A percentile compares a stretch with the other conserved stretches of the same genome.
Evolutionary conservation across 2,329 filamentous ascomycete species (phyloP).

Genomic region (Colletotrichum coccodes): DNA sequence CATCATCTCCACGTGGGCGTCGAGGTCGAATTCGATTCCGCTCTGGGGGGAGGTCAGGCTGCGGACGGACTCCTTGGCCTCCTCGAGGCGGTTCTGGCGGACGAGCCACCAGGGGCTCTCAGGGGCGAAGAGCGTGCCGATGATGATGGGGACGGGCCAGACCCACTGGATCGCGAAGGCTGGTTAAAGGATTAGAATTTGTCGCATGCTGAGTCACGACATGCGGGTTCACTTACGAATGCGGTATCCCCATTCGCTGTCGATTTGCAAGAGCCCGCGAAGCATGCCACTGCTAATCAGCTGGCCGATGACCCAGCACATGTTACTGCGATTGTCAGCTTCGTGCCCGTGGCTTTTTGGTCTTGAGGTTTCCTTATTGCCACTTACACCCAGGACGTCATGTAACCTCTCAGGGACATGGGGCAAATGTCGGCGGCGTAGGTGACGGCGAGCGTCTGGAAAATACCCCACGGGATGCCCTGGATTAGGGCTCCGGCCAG

Average conservation of each 20-base stretch:
- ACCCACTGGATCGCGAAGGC: conserved; percentile 45
- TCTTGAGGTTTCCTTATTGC: background rate
- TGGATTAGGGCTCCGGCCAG: conserved; percentile 50
- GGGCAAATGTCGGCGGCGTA: conserved; percentile 51
- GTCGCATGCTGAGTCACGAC: too few species aligned
- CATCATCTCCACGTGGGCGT: conserved; percentile 37
- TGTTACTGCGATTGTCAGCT: conserved; percentile 38
- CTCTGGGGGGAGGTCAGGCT: conserved; percentile 33
- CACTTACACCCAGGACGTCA: conserved; percentile 42
- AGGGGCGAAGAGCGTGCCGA: conserved; percentile 34
- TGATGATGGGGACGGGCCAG: conserved; percentile 34
- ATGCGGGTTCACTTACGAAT: conserved; percentile 36
- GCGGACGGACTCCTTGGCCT: conserved; percentile 32
- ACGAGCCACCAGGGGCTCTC: conserved; percentile 41
- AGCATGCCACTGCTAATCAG: conserved; percentile 48
- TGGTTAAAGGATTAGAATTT: background rate
- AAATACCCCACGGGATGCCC: conserved; percentile 46
- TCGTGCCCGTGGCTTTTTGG: conserved; percentile 34
- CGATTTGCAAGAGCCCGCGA: conserved; percentile 42
- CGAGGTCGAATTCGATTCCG: conserved; percentile 34
- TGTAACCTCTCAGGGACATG: conserved; percentile 43
- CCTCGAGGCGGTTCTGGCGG: conserved; percentile 36
- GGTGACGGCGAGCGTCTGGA: conserved; percentile 47
- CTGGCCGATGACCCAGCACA: conserved; percentile 55
- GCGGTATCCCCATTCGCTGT: conserved; percentile 54